Conservation (phyloP, 176 grass and related monocot species). For the Carex pumila region DNA sequence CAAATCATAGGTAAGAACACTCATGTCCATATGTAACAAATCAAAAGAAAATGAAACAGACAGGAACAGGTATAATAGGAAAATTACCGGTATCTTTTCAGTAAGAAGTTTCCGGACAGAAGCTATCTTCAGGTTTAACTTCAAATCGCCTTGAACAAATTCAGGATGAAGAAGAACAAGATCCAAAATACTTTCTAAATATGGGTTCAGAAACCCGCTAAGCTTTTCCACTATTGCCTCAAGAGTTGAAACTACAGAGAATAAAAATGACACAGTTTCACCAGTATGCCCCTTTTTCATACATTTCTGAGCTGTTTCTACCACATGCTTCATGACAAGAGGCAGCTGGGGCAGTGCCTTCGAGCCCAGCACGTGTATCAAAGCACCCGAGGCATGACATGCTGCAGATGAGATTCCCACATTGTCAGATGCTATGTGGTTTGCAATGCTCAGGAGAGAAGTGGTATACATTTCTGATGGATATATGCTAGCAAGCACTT, state of each 20-base stretch:
- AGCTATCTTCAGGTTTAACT: slow-evolving; percentile 58
- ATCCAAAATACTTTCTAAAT: slow-evolving; percentile 63
- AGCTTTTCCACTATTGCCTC: slow-evolving; percentile 77
- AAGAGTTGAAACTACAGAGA: slow-evolving; percentile 53
- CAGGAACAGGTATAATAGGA: not conserved
- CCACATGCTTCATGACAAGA: slow-evolving; percentile 68
- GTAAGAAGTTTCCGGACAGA: slow-evolving; percentile 53
- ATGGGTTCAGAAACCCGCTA: slow-evolving; percentile 83
- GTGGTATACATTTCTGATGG: slow-evolving; percentile 59
- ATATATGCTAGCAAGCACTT: slow-evolving; percentile 63
- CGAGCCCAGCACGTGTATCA: slow-evolving; percentile 76
- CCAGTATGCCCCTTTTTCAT: slow-evolving; percentile 24
- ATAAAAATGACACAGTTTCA: slow-evolving; percentile 29
- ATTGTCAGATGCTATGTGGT: slow-evolving; percentile 52
- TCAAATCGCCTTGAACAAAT: slow-evolving; percentile 43
- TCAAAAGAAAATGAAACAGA: not conserved
- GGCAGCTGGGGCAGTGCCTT: slow-evolving; percentile 70
- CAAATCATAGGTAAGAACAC: slow-evolving; percentile 2
- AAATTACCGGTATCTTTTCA: slow-evolving; percentile 86
- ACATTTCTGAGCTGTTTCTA: slow-evolving; percentile 53
- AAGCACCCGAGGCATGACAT: slow-evolving; percentile 52
- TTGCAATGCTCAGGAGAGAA: slow-evolving; percentile 48
- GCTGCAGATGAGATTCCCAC: slow-evolving; percentile 46
- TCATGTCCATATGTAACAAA: slow-evolving; percentile 3
- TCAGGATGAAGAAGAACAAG: slow-evolving; percentile 59